Evolutionary conservation across 768 basidiomycete genomes (phyloP).

Genomic region (Boletus vermiculosoides): DNA sequence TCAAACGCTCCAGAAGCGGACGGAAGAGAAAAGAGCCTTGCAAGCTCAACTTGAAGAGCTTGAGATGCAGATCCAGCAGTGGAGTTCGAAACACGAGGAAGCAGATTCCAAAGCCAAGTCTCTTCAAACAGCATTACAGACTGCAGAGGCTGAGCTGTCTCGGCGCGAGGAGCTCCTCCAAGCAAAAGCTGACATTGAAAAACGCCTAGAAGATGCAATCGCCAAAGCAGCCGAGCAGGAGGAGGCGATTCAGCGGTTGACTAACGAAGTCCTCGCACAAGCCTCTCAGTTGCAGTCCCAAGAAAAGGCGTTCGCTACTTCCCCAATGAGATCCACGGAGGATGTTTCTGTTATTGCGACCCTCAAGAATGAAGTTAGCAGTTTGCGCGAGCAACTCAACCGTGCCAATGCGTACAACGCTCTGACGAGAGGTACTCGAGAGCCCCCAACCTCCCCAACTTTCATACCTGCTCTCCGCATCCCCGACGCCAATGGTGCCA

Average conservation of each 20-base stretch:
- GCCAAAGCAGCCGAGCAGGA: conserved; percentile 81
- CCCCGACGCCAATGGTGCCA: conserved; percentile 41
- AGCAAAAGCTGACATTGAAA: conserved; percentile 78
- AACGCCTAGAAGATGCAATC: conserved; percentile 73
- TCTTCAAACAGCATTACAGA: conserved; percentile 65
- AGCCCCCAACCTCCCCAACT: conserved; percentile 79
- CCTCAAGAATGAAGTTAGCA: conserved; percentile 90
- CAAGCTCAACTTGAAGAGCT: conserved; percentile 71
- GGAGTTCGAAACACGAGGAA: conserved; percentile 88
- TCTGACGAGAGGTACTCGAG: conserved; percentile 72
- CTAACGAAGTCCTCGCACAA: conserved; percentile 72
- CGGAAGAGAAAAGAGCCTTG: conserved; percentile 86
- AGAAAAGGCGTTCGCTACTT: conserved; percentile 64
- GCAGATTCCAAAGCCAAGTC: conserved; percentile 71
- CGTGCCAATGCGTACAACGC: conserved; percentile 91
- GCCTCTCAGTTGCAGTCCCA: conserved; percentile 74
- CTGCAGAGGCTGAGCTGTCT: conserved; percentile 66
- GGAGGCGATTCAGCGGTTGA: conserved; percentile 74
- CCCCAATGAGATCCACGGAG: conserved; percentile 68
- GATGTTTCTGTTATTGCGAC: conserved; percentile 85
- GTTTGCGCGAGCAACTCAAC: conserved; percentile 91
- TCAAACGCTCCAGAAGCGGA: conserved; percentile 86
- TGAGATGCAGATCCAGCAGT: conserved; percentile 82
- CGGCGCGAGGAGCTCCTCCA: conserved; percentile 72
- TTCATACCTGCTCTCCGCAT: conserved; percentile 78